Evolutionary conservation across 805 yeast species (phyloP), one percentile per base, ranked within the genome.

Genomic region (Zygosaccharomyces bailii): DNA sequence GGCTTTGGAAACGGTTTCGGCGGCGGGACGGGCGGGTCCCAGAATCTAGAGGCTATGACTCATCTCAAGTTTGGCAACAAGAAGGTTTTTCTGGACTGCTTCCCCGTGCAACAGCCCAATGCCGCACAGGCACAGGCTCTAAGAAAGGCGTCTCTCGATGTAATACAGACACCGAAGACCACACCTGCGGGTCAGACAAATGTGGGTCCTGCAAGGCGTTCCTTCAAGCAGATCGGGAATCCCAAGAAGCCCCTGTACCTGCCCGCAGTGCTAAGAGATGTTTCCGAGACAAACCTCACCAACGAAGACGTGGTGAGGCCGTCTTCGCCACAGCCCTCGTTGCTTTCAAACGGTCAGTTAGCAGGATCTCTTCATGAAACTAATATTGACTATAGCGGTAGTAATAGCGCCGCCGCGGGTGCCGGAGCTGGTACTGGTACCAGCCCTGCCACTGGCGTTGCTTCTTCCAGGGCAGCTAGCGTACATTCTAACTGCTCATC

Each of bases 171-270:
- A 19, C 53, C 56, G n/a, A 45, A 33, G n/a, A 16, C 42, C 13
- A 29, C 27, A n/a, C 19, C 36, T 20, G 20, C 21, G 9, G 8
- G 9, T 6, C 14, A 27, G 16, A n/a, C 31, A 10, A 27, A 20
- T 18, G 16, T 21, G 34, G 11, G 21, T 21, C 11, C 30, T 10
- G 36, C 49, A 8, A 58, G 54, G 32, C 53, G 52, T 21, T 45
- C 39, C 6, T 24, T 83, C 17, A 84, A 81, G 60, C 95, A 88
- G 57, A 79, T 89, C 49, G 79, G 80, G 45, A 84, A 83, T 37
- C 90, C 88, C 51, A 78, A 88, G 61, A 84, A 86, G 57, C 96
- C 97, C 7, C 70, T 90, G 70, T 90, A 88, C 57, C 73, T 85
- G 0, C 98, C 98, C 0, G 96, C 96, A 0, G 98, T 90, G 8